Percentiles rank a stretch among this genome's conserved stretches.
Conservation (phyloP, 2,329 filamentous ascomycete genomes). For the Epichloe glyceriae region DNA sequence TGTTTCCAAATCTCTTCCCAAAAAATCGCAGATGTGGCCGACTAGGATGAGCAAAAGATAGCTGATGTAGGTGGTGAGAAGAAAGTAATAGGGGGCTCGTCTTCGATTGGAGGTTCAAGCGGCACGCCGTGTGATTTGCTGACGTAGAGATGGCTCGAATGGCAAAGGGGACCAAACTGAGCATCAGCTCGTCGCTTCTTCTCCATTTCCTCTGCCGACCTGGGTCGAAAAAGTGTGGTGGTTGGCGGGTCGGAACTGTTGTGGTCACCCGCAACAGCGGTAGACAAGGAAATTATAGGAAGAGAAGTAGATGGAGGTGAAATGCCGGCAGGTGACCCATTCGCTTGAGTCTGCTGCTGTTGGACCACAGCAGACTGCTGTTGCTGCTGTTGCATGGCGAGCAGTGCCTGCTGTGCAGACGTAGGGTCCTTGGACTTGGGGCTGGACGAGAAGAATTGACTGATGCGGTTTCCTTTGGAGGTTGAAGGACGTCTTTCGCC, state of each 20-base stretch:
- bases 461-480: slow-evolving; percentile 63
- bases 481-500: slow-evolving; percentile 45
- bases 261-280: slow-evolving; percentile 61
- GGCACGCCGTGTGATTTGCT: slow-evolving; percentile 75
- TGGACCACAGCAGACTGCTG: slow-evolving; percentile 5
- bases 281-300: slow-evolving; percentile 84
- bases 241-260: slow-evolving; percentile 61
- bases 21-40: slow-evolving; percentile 96
- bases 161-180: slow-evolving; percentile 78
- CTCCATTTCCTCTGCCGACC: slow-evolving; percentile 69
- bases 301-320: slow-evolving; percentile 63
- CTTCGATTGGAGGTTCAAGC: slow-evolving; percentile 73
- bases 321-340: slow-evolving; percentile 47
- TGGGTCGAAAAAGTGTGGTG: slow-evolving; percentile 74
- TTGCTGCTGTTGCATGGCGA: slow-evolving; percentile 46
- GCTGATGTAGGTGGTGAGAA: slow-evolving; percentile 96
- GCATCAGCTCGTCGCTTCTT: slow-evolving; percentile 67
- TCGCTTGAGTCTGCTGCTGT: slow-evolving; percentile 11
- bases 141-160: slow-evolving; percentile 72
- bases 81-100: slow-evolving; percentile 96
- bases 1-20: slow-evolving; percentile 82
- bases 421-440: slow-evolving; percentile 60
- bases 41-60: slow-evolving; percentile 93
- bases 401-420: slow-evolving; percentile 53
- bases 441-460: slow-evolving; percentile 70